Conservation (phyloP, 2,329 filamentous ascomycete genomes). For the Bimuria novae-zelandiae region DNA sequence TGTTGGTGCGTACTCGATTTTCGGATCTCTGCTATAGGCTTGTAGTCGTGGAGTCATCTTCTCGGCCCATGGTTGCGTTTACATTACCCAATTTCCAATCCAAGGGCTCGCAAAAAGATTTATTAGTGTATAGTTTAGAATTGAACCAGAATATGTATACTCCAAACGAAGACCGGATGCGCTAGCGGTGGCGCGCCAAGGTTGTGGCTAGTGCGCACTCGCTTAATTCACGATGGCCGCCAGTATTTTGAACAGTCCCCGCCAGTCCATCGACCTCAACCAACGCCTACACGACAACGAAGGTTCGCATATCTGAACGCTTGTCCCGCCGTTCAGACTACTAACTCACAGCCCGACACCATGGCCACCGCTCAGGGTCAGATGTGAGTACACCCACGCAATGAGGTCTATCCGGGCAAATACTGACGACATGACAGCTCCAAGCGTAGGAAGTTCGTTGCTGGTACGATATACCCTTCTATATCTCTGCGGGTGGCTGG, state of each 20-base stretch:
- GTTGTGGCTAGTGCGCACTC: constrained; percentile 19
- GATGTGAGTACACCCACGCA: constrained; percentile 41
- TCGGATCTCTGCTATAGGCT: not conserved
- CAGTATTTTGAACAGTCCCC: constrained; percentile 15
- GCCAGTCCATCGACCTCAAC: constrained; percentile 22
- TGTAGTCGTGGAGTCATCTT: not conserved
- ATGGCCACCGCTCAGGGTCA: constrained; percentile 49
- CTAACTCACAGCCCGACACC: constrained; percentile 41
- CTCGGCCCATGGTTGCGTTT: no score
- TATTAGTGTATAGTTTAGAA: no score
- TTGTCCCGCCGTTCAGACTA: constrained; percentile 41
- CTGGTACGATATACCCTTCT: constrained; percentile 46
- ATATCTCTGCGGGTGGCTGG: constrained; percentile 12
- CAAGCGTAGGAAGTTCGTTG: constrained; percentile 77
- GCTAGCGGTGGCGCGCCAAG: constrained; percentile 3
- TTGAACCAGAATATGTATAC: no score
- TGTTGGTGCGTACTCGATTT: not conserved
- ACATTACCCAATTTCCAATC: no score
- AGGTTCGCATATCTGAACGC: constrained; percentile 39
- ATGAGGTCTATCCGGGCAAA: not conserved
- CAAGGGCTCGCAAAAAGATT: not conserved
- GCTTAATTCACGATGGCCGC: constrained; percentile 18
- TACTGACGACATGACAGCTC: constrained; percentile 61
- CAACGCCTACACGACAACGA: constrained; percentile 35
- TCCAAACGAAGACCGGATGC: no score